Base-by-base conservation (phyloP, 2,329 filamentous ascomycete genomes). In the Eutypella sp. region DNA sequence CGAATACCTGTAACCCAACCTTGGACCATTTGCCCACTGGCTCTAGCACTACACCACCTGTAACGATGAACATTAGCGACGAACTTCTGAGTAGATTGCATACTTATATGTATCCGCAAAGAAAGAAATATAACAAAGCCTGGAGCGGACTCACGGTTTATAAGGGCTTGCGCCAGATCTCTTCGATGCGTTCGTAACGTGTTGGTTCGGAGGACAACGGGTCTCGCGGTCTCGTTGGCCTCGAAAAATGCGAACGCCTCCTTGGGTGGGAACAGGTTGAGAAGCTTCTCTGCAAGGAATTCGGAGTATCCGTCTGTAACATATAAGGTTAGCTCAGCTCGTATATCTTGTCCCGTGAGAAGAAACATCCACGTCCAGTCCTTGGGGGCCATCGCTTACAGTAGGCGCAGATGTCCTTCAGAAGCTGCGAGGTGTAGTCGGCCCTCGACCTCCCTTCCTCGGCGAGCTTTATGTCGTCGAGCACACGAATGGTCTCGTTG, bases 241-340 rank as follows among this genome's bases (percentile, higher is more conserved):
- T 99, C 93, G 72, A 99, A 97, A 71, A 99, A 99, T 45, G 91
- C 91, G 57, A 97, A 95, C 0, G 93, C 93, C 71, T 99, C 93
- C 57, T 86, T 84, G 0, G 93, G 89, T 1, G 90, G 83, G 71
- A 99, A 97, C 6, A 99, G 82, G 61, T 86, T 85, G 72, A 91
- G 90, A 15, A 99, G 82, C 75, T 97, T 99, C 69, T 96, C 89
- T 4, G 91, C 93, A n/a, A 99, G 78, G 70, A 86, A 97, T 31
- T 86, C 82, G 3, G 88, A 95, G 74, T 99, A 99, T 49, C 92
- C 91, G 65, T 99, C 29, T 33, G 11, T 33, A 33, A 15, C 11
- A 15, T 15, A 15, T n/a, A 11, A 4, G 13, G 29, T 33, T 33
- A 33, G 29, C 13, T n/a, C n/a, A n/a, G n/a, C n/a, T n/a, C 29